Evolutionary conservation across 805 yeast genomes (phyloP).

Genomic region (Saccharomycopsis amapae): DNA sequence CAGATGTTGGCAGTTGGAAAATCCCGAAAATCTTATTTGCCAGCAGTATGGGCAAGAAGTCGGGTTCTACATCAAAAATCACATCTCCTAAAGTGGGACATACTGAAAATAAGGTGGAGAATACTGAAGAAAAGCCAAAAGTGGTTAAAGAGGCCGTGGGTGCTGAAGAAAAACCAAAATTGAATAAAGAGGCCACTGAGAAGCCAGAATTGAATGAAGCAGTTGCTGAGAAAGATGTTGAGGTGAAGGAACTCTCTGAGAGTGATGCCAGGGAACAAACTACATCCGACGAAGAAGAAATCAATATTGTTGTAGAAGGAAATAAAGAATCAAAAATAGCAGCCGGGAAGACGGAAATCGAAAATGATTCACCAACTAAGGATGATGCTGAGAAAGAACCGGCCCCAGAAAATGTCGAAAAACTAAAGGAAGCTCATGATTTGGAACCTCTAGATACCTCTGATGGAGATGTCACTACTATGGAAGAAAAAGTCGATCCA

Average conservation of each 20-base stretch:
- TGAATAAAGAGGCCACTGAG: conserved; percentile 8
- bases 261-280: no score
- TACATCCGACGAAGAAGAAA: background rate
- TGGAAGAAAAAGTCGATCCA: background rate
- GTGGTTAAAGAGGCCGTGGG: conserved; percentile 3
- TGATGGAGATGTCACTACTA: no score
- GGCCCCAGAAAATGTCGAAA: background rate
- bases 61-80: no score
- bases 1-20: no score
- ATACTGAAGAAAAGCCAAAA: conserved; percentile 3
- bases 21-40: no score
- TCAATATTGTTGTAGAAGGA: background rate
- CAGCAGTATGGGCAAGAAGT: no score
- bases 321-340: background rate
- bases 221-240: background rate
- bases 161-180: conserved; percentile 6
- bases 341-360: background rate
- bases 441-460: no score
- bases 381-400: background rate
- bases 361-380: background rate
- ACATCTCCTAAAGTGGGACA: no score
- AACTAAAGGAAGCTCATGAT: background rate
- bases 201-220: conserved; percentile 3
- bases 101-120: background rate
- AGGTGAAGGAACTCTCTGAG: no score